A percentile compares a stretch with the other conserved stretches of the same genome.
Evolutionary conservation across 2,329 filamentous ascomycete species (phyloP).

Genomic region (Penicillium sumatraense): DNA sequence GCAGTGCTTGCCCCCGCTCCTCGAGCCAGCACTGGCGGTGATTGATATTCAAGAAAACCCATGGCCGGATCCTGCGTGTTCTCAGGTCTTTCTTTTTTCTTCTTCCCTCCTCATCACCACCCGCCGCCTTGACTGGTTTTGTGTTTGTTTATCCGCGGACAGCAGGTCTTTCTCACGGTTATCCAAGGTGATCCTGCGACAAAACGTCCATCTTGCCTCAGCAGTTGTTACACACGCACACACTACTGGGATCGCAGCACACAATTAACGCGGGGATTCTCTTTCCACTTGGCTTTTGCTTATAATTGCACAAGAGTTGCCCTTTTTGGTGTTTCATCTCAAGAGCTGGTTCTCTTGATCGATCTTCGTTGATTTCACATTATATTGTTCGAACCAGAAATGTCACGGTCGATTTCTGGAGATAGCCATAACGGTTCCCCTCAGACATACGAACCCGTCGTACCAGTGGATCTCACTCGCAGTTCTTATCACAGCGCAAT

Average conservation of each 20-base stretch:
- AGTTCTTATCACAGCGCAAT: constrained; percentile 37
- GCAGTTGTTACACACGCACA: constrained; percentile 19
- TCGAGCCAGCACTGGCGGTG: constrained; percentile 11
- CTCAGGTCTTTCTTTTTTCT: constrained; percentile 20
- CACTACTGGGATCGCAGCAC: constrained; percentile 14
- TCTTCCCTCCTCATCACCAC: constrained; percentile 24
- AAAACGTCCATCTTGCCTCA: constrained; percentile 19
- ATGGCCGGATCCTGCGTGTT: constrained; percentile 21
- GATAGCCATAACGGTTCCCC: constrained; percentile 33
- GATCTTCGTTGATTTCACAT: constrained; percentile 7
- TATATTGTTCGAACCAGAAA: constrained; percentile 13
- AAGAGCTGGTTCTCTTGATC: constrained; percentile 44
- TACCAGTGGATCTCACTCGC: constrained; percentile 44
- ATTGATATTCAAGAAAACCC: constrained; percentile 38
- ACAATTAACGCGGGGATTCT: constrained; percentile 18
- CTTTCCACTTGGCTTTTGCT: neutral
- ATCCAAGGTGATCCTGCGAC: constrained; percentile 21
- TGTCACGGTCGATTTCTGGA: constrained; percentile 32
- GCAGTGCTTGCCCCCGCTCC: constrained; percentile 27
- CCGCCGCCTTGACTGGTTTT: constrained; percentile 26
- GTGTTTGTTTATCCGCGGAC: constrained; percentile 29
- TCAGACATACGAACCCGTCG: constrained; percentile 40
- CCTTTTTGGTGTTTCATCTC: constrained; percentile 6
- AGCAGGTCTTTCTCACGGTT: constrained; percentile 36
- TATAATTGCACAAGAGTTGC: neutral